phyloP scores from a whole-genome alignment of 169 alveolate species.

The Blepharisma undulans region DNA sequence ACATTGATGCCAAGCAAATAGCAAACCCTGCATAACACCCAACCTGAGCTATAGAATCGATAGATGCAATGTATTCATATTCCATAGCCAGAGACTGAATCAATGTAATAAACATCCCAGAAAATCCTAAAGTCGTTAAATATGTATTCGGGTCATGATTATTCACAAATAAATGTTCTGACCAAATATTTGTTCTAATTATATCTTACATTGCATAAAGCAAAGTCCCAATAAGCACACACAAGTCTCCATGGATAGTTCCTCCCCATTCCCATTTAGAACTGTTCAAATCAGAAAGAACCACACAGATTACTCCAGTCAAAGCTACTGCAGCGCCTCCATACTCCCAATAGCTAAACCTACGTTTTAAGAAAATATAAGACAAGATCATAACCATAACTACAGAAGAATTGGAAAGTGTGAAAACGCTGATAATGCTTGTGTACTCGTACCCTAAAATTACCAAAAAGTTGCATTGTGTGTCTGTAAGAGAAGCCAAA shows the following conservation, averaged over 20 bases:
- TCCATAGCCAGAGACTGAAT: neutral
- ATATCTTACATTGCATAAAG: neutral
- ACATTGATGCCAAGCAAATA: conserved; percentile 8
- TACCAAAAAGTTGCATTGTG: conserved; percentile 16
- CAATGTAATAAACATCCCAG: neutral
- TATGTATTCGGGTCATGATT: neutral
- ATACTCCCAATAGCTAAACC: neutral
- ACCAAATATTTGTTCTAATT: neutral
- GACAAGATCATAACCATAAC: conserved; percentile 8
- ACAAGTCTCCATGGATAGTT: conserved; percentile 6
- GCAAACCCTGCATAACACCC: conserved; percentile 1
- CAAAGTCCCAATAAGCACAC: conserved; percentile 13
- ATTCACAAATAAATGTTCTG: neutral
- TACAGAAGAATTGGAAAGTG: neutral
- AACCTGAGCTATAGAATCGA: neutral
- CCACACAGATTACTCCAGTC: neutral
- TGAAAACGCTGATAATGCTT: conserved; percentile 1
- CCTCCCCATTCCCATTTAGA: conserved; percentile 6
- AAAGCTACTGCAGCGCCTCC: conserved; percentile 19
- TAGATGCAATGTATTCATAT: neutral
- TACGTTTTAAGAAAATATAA: neutral
- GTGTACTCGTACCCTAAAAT: conserved; percentile 2
- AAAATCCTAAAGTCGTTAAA: neutral
- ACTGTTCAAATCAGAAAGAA: neutral
- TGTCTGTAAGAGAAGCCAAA: neutral